Evolutionary conservation across 331 rosid species (phyloP).

Genomic region (Rosa hybrid): DNA sequence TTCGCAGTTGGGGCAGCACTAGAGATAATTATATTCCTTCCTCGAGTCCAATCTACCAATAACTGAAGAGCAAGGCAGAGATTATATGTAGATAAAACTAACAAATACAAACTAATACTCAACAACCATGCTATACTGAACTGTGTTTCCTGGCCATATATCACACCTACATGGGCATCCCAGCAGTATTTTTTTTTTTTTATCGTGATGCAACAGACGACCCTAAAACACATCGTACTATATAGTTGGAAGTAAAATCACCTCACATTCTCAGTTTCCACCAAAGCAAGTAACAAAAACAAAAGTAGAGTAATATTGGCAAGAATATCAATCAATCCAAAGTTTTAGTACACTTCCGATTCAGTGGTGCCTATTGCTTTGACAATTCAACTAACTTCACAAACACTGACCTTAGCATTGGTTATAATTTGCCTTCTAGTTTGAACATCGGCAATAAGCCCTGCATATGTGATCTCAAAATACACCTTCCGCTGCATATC

Average conservation of each 20-base stretch:
- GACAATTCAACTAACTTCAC: background rate
- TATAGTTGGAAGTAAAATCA: background rate
- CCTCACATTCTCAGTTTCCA: background rate
- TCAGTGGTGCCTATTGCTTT: background rate
- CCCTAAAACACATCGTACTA: background rate
- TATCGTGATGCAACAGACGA: background rate
- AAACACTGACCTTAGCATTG: slow-evolving; percentile 63
- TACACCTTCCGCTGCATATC: slow-evolving; percentile 71
- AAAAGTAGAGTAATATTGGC: too few species aligned
- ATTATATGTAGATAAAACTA: slow-evolving; percentile 13
- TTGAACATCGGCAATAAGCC: slow-evolving; percentile 50
- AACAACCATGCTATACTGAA: background rate
- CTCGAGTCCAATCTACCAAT: slow-evolving; percentile 87
- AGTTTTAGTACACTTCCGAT: background rate
- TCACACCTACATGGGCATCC: background rate
- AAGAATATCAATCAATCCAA: background rate
- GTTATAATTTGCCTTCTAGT: slow-evolving; percentile 69
- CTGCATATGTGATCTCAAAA: slow-evolving; percentile 71
- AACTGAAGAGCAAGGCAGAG: slow-evolving; percentile 45
- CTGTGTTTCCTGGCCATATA: background rate
- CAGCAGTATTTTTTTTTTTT: background rate
- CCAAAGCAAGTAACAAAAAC: background rate
- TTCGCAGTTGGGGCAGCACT: slow-evolving; percentile 70
- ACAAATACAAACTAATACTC: background rate
- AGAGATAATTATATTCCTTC: slow-evolving; percentile 65